Evolutionary conservation across 2,329 filamentous ascomycete species (phyloP).

Genomic region (Aspergillus calidoustus): DNA sequence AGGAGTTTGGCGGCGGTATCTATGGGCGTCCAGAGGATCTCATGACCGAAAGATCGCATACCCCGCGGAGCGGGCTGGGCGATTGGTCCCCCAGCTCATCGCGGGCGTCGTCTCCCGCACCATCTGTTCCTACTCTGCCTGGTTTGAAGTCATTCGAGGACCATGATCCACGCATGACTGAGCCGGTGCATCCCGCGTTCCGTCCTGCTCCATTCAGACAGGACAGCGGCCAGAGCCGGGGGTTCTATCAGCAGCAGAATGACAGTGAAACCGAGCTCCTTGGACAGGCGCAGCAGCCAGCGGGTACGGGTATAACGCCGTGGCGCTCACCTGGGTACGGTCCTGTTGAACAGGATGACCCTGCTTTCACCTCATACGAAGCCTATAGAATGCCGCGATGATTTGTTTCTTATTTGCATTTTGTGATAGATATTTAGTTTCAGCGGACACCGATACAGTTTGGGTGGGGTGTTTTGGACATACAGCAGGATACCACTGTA

Average conservation of each 20-base stretch:
- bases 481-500: constrained; percentile 15
- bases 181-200: constrained; percentile 43
- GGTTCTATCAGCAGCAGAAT: constrained; percentile 41
- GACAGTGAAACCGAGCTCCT: constrained; percentile 48
- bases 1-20: constrained; percentile 79
- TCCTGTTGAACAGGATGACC: constrained; percentile 43
- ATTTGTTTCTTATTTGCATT: constrained; percentile 3
- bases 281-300: constrained; percentile 41
- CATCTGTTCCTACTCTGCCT: constrained; percentile 39
- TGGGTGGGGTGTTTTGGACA: constrained; percentile 9
- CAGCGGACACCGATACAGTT: neutral
- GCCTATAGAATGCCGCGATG: constrained; percentile 35
- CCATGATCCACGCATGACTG: constrained; percentile 29
- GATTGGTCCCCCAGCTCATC: constrained; percentile 47
- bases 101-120: constrained; percentile 45
- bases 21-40: constrained; percentile 52
- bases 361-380: constrained; percentile 40
- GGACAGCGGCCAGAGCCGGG: constrained; percentile 27
- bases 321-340: constrained; percentile 45
- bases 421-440: constrained; percentile 9
- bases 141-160: constrained; percentile 32
- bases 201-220: constrained; percentile 35
- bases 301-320: constrained; percentile 32
- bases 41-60: constrained; percentile 51
- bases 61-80: constrained; percentile 44